These are phyloP conservation scores for Podaxis carcinomalis DNA, from an alignment of 768 basidiomycete species.

Conservation along the genomic window DNA sequence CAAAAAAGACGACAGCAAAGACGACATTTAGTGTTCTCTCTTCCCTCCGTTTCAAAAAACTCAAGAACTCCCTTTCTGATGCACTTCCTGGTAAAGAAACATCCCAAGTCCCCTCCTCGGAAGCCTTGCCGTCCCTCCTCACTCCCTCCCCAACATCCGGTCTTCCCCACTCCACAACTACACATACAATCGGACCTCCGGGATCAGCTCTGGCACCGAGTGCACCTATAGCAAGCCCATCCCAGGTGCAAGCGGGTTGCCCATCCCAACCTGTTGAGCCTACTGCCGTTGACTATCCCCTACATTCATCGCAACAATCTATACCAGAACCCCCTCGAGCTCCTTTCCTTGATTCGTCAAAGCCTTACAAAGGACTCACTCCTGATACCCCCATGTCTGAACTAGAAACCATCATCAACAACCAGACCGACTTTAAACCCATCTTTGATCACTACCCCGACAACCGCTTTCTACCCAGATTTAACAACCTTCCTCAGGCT, in stretches of 20 bases:
- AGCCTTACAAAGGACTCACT: neutral
- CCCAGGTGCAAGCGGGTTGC: neutral
- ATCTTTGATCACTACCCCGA: neutral
- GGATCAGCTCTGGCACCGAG: neutral
- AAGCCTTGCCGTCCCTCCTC: no score
- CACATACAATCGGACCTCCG: neutral
- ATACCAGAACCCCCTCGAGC: neutral
- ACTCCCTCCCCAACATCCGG: neutral
- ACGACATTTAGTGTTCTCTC: neutral
- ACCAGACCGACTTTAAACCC: neutral
- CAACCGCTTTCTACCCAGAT: neutral
- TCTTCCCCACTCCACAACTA: neutral
- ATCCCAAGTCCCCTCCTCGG: neutral
- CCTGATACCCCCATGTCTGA: neutral
- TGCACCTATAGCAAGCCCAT: neutral
- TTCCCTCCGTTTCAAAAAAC: constrained; percentile 1
- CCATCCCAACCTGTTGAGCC: neutral
- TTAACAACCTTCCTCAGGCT: neutral
- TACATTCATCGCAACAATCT: neutral
- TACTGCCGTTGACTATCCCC: neutral
- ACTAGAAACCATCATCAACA: neutral
- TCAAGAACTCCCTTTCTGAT: neutral
- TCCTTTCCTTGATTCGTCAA: neutral
- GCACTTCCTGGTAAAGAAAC: neutral
- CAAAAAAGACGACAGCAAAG: neutral